Evolutionary conservation across 768 basidiomycete genomes (phyloP).

Genomic region (Rubroboletus pulcherrimus): DNA sequence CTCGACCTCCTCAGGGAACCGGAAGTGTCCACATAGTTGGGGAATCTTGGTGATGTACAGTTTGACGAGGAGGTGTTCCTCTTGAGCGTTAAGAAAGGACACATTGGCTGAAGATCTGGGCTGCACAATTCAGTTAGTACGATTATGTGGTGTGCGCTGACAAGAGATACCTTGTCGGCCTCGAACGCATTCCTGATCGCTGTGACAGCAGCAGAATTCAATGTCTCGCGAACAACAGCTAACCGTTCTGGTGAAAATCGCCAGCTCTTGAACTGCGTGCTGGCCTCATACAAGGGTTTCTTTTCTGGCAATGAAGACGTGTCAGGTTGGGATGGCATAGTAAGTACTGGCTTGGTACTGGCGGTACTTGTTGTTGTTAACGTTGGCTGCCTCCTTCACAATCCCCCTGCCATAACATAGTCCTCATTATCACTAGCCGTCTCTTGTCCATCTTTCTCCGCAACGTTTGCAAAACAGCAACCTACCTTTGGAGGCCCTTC

Average conservation of each 20-base stretch:
- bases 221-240: conserved; percentile 49
- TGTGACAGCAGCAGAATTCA: conserved; percentile 75
- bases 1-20: conserved; percentile 89
- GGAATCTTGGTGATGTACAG: conserved; percentile 86
- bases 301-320: conserved; percentile 1
- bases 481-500: conserved; percentile 43
- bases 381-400: no score
- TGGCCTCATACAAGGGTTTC: conserved; percentile 64
- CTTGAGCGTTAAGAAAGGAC: conserved; percentile 68
- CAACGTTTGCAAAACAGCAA: conserved; percentile 9
- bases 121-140: conserved; percentile 35
- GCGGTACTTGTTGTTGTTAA: no score
- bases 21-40: conserved; percentile 79
- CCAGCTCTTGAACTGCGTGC: conserved; percentile 87
- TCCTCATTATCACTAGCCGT: no score
- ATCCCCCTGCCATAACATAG: no score
- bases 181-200: conserved; percentile 78
- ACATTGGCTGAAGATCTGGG: conserved; percentile 70
- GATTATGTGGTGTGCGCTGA: neutral
- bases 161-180: conserved; percentile 61
- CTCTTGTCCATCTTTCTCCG: no score
- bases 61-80: conserved; percentile 86
- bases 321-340: neutral
- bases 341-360: neutral
- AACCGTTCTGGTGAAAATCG: conserved; percentile 75